Conservation (phyloP, 495 filamentous ascomycete genomes). For the Hypoxylon trugodes region DNA sequence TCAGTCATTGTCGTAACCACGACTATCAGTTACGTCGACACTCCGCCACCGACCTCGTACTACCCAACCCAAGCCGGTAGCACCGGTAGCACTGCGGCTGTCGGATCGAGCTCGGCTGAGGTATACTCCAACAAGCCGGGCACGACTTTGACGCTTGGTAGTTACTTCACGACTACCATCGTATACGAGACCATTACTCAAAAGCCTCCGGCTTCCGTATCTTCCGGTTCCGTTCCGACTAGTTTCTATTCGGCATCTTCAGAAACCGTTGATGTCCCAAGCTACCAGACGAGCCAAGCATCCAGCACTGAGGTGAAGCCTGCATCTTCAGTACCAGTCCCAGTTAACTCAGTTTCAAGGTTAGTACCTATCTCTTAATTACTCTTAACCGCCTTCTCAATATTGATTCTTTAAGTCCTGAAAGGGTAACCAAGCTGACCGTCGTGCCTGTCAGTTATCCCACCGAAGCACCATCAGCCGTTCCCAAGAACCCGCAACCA, state of each 20-base stretch:
- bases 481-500: constrained; percentile 12
- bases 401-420: neutral
- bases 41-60: constrained; percentile 22
- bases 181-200: constrained; percentile 37
- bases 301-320: constrained; percentile 28
- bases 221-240: constrained; percentile 25
- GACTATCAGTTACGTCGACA: constrained; percentile 44
- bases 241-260: constrained; percentile 28
- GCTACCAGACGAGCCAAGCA: constrained; percentile 36
- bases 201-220: constrained; percentile 23
- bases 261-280: constrained; percentile 28
- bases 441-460: constrained; percentile 20
- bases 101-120: constrained; percentile 9
- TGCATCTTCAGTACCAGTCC: constrained; percentile 9
- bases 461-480: neutral
- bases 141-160: constrained; percentile 39
- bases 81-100: constrained; percentile 6
- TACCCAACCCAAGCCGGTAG: constrained; percentile 22
- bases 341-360: constrained; percentile 26
- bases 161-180: constrained; percentile 38
- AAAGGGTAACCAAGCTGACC: constrained; percentile 22
- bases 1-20: constrained; percentile 61
- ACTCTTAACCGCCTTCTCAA: neutral
- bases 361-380: constrained; percentile 31
- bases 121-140: constrained; percentile 17